Percentiles rank a stretch among this genome's conserved stretches.
Evolutionary conservation across 305 asterid genomes (phyloP).

Genomic region (Fraxinus floribunda): DNA sequence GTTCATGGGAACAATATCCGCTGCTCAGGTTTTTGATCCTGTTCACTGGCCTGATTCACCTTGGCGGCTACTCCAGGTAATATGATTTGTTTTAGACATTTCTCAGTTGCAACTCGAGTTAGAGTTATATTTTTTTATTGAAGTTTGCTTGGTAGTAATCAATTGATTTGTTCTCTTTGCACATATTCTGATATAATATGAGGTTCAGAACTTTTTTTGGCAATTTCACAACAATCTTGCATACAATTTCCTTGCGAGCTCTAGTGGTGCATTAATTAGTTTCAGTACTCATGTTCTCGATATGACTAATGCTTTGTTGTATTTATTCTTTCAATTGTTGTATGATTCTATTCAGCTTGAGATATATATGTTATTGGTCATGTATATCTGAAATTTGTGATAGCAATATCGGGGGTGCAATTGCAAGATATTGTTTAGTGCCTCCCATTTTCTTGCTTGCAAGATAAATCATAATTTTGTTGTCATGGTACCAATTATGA

Average conservation of each 20-base stretch:
- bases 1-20: slow-evolving; percentile 82
- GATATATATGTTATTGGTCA: not conserved
- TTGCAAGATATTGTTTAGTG: not conserved
- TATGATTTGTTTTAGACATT: not conserved
- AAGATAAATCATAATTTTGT: not conserved
- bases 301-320: not conserved
- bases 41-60: slow-evolving; percentile 90
- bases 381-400: not conserved
- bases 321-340: not conserved
- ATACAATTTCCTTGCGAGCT: not conserved
- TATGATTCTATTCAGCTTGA: not conserved
- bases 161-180: not conserved
- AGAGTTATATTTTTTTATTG: not conserved
- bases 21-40: slow-evolving; percentile 72
- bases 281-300: not conserved
- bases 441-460: not conserved
- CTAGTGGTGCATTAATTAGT: not conserved
- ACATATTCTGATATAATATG: slow-evolving; percentile 35
- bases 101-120: not conserved
- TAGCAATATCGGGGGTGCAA: not conserved
- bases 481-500: not conserved
- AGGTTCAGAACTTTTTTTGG: not conserved
- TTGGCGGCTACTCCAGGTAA: slow-evolving; percentile 90
- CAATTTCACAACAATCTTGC: not conserved
- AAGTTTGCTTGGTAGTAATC: not conserved